These are phyloP conservation scores for Lipomyces spencermartinsiae DNA, from an alignment of 805 yeast species.

Conservation along the genomic window DNA sequence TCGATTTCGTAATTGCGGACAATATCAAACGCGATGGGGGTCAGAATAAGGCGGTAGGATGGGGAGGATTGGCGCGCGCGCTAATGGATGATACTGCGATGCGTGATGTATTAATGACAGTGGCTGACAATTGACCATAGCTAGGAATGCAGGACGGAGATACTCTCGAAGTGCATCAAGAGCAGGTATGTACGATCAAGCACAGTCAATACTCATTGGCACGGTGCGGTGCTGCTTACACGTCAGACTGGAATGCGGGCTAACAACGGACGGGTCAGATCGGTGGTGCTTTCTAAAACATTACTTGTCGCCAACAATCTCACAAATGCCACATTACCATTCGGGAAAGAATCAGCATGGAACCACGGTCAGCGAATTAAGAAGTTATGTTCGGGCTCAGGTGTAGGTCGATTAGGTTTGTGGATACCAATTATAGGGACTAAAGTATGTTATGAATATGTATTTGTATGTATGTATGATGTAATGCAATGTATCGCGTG, in stretches of 20 bases:
- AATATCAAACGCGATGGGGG: background rate
- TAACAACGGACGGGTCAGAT: background rate
- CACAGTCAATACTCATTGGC: background rate
- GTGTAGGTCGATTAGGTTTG: background rate
- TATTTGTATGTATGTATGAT: background rate
- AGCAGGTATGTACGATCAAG: conserved; percentile 60
- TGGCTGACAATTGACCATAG: conserved; percentile 25
- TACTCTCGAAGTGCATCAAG: conserved; percentile 95
- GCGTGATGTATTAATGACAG: background rate
- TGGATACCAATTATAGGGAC: background rate
- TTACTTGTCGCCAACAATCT: background rate
- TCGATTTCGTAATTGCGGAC: conserved; percentile 10
- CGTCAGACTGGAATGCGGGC: background rate
- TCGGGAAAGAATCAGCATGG: background rate
- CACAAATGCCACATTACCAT: background rate
- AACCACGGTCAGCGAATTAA: background rate
- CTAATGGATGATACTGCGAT: conserved; percentile 18
- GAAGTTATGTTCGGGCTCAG: background rate
- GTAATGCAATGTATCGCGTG: background rate
- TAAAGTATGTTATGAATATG: background rate
- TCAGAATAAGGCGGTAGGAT: too few relatives aligned
- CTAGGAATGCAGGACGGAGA: conserved; percentile 95
- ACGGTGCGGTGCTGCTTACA: background rate
- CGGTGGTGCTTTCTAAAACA: background rate
- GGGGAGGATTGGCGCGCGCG: too few relatives aligned